phyloP scores from a whole-genome alignment of 148 eudicot genomes.

The Pouteria glomerata region DNA sequence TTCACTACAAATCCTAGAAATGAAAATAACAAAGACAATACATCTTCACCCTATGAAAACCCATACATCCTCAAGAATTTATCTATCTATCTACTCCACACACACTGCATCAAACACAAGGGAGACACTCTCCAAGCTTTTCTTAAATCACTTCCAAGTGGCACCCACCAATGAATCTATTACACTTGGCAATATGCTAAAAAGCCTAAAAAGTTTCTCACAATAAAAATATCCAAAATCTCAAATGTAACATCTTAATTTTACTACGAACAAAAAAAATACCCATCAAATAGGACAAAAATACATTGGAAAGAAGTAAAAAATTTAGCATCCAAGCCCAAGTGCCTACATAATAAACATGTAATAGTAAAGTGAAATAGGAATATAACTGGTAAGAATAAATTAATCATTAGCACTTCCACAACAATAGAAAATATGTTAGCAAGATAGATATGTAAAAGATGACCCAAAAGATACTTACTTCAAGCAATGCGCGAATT shows the following conservation, averaged over 20 bases:
- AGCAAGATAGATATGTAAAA: not conserved
- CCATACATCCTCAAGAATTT: too few species aligned
- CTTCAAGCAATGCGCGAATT: constrained; percentile 93
- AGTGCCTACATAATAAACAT: not conserved
- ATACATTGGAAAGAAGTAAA: not conserved
- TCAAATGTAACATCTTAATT: not conserved
- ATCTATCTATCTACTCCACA: too few species aligned
- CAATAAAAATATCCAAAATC: not conserved
- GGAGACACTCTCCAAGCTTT: too few species aligned
- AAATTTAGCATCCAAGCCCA: not conserved
- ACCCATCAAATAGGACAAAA: not conserved
- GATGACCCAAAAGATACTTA: constrained; percentile 23
- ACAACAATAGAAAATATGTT: not conserved
- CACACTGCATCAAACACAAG: too few species aligned
- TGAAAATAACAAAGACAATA: too few species aligned
- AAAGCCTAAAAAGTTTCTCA: not conserved
- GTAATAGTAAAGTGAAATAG: not conserved
- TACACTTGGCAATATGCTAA: not conserved
- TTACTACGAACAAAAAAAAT: too few species aligned
- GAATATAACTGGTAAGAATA: not conserved
- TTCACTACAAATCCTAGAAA: too few species aligned
- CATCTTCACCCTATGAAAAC: too few species aligned
- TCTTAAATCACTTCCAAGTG: not conserved
- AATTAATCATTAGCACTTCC: not conserved
- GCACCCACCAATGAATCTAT: not conserved